Base-by-base conservation (phyloP, 2,329 filamentous ascomycete species). In the Teratosphaeria destructans region DNA sequence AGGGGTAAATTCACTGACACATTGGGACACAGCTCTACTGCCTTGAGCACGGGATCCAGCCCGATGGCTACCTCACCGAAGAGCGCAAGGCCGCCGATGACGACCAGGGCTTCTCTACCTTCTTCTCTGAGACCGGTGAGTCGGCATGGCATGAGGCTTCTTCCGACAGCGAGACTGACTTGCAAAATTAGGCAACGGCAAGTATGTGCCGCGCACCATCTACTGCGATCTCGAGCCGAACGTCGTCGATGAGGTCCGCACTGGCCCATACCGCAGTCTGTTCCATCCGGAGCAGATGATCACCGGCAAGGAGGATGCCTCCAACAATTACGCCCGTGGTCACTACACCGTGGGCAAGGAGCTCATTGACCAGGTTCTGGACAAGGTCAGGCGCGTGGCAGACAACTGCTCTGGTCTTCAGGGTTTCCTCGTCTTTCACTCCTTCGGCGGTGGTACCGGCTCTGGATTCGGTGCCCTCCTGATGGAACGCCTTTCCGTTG, bases 241-340 rank as follows among this genome's bases (percentile, higher is more conserved):
- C 75, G 94, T 97, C 73, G 87, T 99, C 82, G 94, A 99, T 75
- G 94, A 97, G 82, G 94, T 97, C 80, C 92, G 94, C 81, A 97
- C 92, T 71, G 94, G 94, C 75, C 79, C 90, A 76, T 99, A 97
- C 86, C 89, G 93, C 74, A 88, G 85, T 75, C 88, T 99, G 67
- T 97, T 97, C 86, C 94, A 97, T 83, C 94, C 94, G 62, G 94
- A 97, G 81, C 89, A 95, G 81, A 96, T 99, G 93, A 96, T 99
- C 79, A 96, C 90, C 67, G 94, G 94, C 80, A 97, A 97, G 87
- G 94, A 97, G 85, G 94, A 97, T 86, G 94, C 94, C 69, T 96
- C 93, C 70, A 99, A 99, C 89, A 99, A 99, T 87, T 97, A 97
- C 75, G 94, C 94, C 71, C 93, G 94, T 85, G 94, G 94, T 69